These are phyloP conservation scores for Alternaria gansuensis DNA, from an alignment of 2,329 filamentous ascomycete genomes.

Conservation along the genomic window DNA sequence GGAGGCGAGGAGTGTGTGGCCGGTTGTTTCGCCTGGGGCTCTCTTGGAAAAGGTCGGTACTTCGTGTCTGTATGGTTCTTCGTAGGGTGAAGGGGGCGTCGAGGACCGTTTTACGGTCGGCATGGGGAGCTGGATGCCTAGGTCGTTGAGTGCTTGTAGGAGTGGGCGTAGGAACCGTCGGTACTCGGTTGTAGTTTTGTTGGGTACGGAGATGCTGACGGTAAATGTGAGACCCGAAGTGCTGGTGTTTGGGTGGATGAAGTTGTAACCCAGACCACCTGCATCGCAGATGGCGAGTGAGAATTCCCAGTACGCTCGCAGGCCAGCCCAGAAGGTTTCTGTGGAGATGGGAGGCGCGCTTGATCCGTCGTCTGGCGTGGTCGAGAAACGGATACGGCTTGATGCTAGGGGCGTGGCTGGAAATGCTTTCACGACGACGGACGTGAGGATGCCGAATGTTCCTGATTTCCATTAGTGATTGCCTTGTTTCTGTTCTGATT, in stretches of 20 bases:
- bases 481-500: neutral
- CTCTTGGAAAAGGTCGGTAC: constrained; percentile 1
- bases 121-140: constrained; percentile 30
- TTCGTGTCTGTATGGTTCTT: neutral
- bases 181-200: constrained; percentile 21
- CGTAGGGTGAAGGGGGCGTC: neutral
- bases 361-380: constrained; percentile 18
- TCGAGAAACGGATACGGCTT: constrained; percentile 35
- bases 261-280: constrained; percentile 41
- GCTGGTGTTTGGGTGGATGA: constrained; percentile 30
- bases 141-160: constrained; percentile 26
- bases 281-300: constrained; percentile 31
- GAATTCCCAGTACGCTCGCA: constrained; percentile 34
- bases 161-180: constrained; percentile 32
- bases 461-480: constrained; percentile 21
- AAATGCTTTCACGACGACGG: constrained; percentile 50
- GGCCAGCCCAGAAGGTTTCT: constrained; percentile 41
- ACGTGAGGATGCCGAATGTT: constrained; percentile 41
- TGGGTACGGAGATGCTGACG: constrained; percentile 32
- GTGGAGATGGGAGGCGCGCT: constrained; percentile 23
- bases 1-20: constrained; percentile 38
- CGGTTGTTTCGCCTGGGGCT: constrained; percentile 31
- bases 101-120: constrained; percentile 18
- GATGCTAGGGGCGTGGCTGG: constrained; percentile 22
- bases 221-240: constrained; percentile 34